phyloP scores from a whole-genome alignment of 2,329 filamentous ascomycete genomes.

The Pseudopithomyces maydicus region DNA sequence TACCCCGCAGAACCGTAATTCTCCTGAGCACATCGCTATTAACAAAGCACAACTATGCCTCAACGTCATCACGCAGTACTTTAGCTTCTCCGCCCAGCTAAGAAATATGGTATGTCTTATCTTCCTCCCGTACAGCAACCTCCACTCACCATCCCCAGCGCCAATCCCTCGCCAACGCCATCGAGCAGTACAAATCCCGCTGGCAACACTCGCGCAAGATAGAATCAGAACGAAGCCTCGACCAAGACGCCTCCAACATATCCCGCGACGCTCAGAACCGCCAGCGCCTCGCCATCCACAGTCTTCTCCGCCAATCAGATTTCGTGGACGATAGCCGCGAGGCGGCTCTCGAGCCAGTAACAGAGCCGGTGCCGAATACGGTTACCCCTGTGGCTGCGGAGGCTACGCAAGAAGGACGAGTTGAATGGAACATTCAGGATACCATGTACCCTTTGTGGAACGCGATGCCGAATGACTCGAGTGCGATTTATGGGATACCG shows the following conservation, averaged over 20 bases:
- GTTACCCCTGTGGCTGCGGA: neutral
- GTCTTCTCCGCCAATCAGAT: neutral
- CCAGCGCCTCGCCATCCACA: neutral
- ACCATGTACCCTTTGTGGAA: conserved; percentile 1
- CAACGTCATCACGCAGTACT: neutral
- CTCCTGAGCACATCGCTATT: neutral
- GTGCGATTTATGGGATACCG: neutral
- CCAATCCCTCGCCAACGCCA: neutral
- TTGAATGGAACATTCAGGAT: neutral
- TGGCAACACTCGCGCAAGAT: neutral
- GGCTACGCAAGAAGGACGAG: neutral
- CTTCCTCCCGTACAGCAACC: too few species aligned
- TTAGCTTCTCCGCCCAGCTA: conserved; percentile 1
- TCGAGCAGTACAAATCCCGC: neutral
- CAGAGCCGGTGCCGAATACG: neutral
- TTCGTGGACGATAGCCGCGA: neutral
- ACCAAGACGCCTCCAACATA: neutral
- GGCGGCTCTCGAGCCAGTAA: neutral
- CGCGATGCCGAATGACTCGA: neutral
- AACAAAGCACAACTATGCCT: conserved; percentile 1
- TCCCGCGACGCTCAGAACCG: neutral
- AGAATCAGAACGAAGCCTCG: neutral
- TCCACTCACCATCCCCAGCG: neutral
- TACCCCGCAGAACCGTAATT: neutral
- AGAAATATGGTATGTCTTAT: neutral